A percentile compares a stretch with the other conserved stretches of the same genome.
phyloP scores from a whole-genome alignment of 139 green algal species.

The Haematococcus sp. region DNA sequence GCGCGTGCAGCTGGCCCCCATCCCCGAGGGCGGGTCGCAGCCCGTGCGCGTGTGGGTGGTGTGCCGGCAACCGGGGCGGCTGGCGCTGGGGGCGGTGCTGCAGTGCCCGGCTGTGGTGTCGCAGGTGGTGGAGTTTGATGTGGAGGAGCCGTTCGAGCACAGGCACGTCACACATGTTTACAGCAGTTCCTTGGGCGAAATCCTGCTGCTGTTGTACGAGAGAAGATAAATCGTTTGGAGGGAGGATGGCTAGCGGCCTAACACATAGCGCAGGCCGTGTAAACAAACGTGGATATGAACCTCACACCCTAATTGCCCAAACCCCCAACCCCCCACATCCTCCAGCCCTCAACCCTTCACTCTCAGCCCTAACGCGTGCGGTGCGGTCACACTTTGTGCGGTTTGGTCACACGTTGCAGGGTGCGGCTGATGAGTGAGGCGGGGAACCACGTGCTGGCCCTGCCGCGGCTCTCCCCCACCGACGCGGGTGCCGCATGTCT shows the following conservation, averaged over 20 bases:
- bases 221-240: too few relatives aligned
- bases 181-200: too few relatives aligned
- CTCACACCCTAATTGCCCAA: too few relatives aligned
- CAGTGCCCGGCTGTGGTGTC: slow-evolving; percentile 31
- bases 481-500: not conserved
- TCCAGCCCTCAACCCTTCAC: too few relatives aligned
- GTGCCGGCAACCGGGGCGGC: slow-evolving; percentile 7
- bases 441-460: slow-evolving; percentile 36
- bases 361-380: too few relatives aligned
- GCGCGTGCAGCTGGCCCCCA: slow-evolving; percentile 15
- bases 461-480: slow-evolving; percentile 11
- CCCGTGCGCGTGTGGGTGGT: slow-evolving; percentile 34
- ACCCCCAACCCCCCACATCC: not conserved
- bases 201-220: too few relatives aligned
- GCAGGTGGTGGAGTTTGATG: slow-evolving; percentile 11
- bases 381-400: too few relatives aligned
- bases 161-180: slow-evolving; percentile 10
- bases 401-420: not conserved
- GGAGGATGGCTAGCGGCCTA: too few relatives aligned
- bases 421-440: slow-evolving; percentile 31
- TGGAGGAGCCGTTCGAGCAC: slow-evolving; percentile 44
- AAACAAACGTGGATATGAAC: too few relatives aligned
- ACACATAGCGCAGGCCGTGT: too few relatives aligned
- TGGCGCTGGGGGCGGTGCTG: slow-evolving; percentile 27
- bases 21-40: slow-evolving; percentile 11